Base-by-base conservation (phyloP, 352 stramenopile genomes). In the Stephanocyclus meneghinianus region DNA sequence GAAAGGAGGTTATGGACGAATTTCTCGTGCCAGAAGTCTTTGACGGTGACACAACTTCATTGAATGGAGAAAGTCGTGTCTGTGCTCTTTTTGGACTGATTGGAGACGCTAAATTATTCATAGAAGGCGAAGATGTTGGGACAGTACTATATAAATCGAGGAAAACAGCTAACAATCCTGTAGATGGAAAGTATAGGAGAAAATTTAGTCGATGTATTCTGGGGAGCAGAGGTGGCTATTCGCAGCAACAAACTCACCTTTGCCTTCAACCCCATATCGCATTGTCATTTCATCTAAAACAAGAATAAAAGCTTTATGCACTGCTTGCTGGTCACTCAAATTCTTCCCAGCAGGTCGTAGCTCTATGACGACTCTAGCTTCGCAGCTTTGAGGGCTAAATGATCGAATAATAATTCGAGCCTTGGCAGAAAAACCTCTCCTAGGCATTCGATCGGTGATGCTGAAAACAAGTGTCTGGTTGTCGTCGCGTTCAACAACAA, bases 311-410 rank as follows among this genome's bases (percentile, higher is more conserved):
- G 88, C 86, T 63, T 90, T 92, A 70, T 93, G 84, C 7, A 93
- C 86, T 63, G 86, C 88, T 26, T 73, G 66, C 68, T 91, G 86
- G 66, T 93, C 85, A 29, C 76, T 89, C 68, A 93, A 84, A 57
- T 93, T 89, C 74, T 93, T 93, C 7, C 86, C 88, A 64, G 91
- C 74, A 18, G 88, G 88, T 8, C 84, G 71, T 56, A 93, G 83
- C 42, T 91, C 86, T 45, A 76, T 73, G 0, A 87, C 55, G 29
- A 93, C 78, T 48, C 70, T 87, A 10, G 78, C 81, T 60, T 88
- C 78, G 57, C 88, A 92, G 16, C 66, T 78, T 16, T 85, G 81
- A 18, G 80, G 56, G 35, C 78, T 77, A 50, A 65, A 80, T 6
- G 85, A 75, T 53, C 78, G 74, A 8, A 93, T 30, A n/a, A 81